Percentiles rank a stretch among this genome's conserved stretches.
Evolutionary conservation across 176 grass and related monocot genomes (phyloP).

Genomic region (Aegilops bicornis): DNA sequence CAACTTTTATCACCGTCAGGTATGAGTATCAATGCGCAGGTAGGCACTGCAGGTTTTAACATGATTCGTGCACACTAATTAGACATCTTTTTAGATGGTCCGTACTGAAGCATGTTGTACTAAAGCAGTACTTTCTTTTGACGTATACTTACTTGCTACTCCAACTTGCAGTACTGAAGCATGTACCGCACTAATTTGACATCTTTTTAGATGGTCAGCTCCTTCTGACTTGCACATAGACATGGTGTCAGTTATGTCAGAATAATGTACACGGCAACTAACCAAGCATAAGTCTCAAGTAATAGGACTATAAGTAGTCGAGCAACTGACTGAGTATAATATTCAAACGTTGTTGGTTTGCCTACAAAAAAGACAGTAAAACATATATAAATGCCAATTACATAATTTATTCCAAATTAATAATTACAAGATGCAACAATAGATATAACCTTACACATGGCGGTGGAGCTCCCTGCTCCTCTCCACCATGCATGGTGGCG

Average conservation of each 20-base stretch:
- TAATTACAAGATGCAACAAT: not conserved
- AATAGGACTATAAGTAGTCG: not conserved
- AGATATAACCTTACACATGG: no score
- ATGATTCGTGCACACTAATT: not conserved
- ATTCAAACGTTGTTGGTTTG: not conserved
- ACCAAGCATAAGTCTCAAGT: not conserved
- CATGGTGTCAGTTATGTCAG: not conserved
- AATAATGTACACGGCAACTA: not conserved
- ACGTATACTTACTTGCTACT: not conserved
- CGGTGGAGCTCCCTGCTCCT: not conserved
- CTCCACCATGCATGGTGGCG: not conserved
- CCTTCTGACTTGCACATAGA: not conserved
- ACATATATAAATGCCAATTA: not conserved
- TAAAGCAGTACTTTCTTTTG: not conserved
- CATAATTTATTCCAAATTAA: slow-evolving; percentile 41
- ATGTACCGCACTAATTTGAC: not conserved
- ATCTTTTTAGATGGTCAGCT: not conserved
- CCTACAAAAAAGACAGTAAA: not conserved
- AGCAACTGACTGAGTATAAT: not conserved
- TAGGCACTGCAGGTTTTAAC: not conserved
- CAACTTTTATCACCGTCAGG: not conserved
- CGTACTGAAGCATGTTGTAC: no score
- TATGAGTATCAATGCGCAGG: not conserved
- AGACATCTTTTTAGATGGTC: not conserved
- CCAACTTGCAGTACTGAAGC: not conserved